Percentiles rank a stretch among this genome's conserved stretches.
phyloP scores from a whole-genome alignment of 805 yeast genomes.

The Yamadazyma sp. region DNA sequence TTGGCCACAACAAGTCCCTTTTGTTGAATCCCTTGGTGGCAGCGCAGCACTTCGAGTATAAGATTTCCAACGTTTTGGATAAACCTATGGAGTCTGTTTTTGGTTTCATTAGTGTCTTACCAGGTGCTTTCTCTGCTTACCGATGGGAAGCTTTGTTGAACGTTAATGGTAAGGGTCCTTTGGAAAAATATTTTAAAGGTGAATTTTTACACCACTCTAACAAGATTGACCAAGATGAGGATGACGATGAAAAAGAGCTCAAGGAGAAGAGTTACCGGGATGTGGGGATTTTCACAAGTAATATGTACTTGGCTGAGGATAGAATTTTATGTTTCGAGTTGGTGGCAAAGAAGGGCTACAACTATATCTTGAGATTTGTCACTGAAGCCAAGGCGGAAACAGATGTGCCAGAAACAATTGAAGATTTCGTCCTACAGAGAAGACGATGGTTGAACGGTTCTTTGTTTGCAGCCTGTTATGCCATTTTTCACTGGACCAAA shows the following conservation, averaged over 20 bases:
- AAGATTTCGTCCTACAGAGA: slow-evolving; percentile 95
- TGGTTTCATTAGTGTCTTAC: slow-evolving; percentile 91
- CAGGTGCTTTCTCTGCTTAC: slow-evolving; percentile 97
- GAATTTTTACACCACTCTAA: slow-evolving; percentile 72
- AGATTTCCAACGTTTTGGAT: slow-evolving; percentile 90
- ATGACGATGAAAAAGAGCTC: slow-evolving; percentile 39
- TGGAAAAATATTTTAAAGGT: slow-evolving; percentile 89
- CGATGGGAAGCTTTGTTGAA: slow-evolving; percentile 76
- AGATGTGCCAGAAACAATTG: slow-evolving; percentile 91
- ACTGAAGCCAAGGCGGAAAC: slow-evolving; percentile 89
- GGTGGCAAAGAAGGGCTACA: slow-evolving; percentile 74
- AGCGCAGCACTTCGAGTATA: slow-evolving; percentile 95
- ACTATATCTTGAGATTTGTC: slow-evolving; percentile 83
- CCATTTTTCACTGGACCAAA: slow-evolving; percentile 80
- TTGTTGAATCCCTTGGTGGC: slow-evolving; percentile 87
- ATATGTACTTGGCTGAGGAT: slow-evolving; percentile 97
- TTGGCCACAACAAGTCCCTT: slow-evolving; percentile 55
- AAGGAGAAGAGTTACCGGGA: slow-evolving; percentile 40
- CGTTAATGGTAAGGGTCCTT: slow-evolving; percentile 76
- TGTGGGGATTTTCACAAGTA: slow-evolving; percentile 83
- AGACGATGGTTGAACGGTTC: slow-evolving; percentile 99
- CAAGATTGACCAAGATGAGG: slow-evolving; percentile 38
- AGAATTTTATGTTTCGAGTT: slow-evolving; percentile 92
- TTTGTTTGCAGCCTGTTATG: slow-evolving; percentile 90
- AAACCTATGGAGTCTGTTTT: slow-evolving; percentile 94